Evolutionary conservation across 176 grass and related monocot species (phyloP), one percentile per base, ranked within the genome.

Genomic region (Oryza glumipatula): DNA sequence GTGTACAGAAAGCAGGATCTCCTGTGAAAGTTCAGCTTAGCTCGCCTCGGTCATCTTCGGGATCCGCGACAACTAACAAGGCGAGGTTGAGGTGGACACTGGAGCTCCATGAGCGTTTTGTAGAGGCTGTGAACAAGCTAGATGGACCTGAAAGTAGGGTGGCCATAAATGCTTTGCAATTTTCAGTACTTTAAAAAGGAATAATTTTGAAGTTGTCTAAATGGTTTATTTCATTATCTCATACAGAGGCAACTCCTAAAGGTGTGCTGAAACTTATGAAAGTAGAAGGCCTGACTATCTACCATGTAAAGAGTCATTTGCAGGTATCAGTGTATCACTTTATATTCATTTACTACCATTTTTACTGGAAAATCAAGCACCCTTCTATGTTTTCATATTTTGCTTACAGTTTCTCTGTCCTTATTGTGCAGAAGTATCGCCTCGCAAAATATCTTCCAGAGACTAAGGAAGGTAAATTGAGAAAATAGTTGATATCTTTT

Each of bases 301-400:
- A 91, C 71, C 96, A 99, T 86, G 96, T 99, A 86, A 99, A 99
- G 91, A 96, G 93, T 82, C 96, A 99, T 70, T 90, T 99, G 47
- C 96, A 98, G 96, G 96, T 98, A 77, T 39, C 11, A 38, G 1
- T 86, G 96, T 98, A 77, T 39, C 11, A 38, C 2, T 86, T 9
- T n/a, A 61, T 6, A 10, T 33, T 24, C 17, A 1, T 32, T 6
- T 33, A 1, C 7, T 33, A 1, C 10, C 61, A 33, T 21, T 23
- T 3, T 21, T 47, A 16, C 38, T 65, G 16, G 48, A 78, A 16
- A n/a, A 70, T 13, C 9, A 70, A 70, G 26, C 61, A 2, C 39
- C 39, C 11, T 76, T 77, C 0, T 38, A 26, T 70, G 12, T 30
- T 79, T 48, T 63, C 28, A 7, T 21, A 38, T 21, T 28, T 71